phyloP scores from a whole-genome alignment of 805 yeast species.

The Monosporozyma siamensis region DNA sequence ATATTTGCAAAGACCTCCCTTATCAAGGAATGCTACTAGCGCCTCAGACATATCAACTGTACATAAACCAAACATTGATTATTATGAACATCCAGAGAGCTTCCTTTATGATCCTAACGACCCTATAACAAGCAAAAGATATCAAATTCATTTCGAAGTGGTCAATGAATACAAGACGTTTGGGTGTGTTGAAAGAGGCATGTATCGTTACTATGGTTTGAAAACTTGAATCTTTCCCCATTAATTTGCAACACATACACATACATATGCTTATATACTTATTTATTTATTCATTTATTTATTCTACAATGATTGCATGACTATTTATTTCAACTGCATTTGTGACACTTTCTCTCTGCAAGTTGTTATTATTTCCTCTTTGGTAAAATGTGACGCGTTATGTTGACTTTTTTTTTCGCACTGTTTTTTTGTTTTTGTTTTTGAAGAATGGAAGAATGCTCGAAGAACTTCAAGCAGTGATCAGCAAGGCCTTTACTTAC shows the following conservation, averaged over 20 bases:
- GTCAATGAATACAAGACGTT: conserved; percentile 32
- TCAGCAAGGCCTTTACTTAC: too few relatives aligned
- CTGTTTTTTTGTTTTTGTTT: not conserved
- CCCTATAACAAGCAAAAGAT: conserved; percentile 19
- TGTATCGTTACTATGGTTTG: conserved; percentile 36
- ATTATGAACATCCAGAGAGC: conserved; percentile 17
- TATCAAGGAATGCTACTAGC: not conserved
- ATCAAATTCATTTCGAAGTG: conserved; percentile 23
- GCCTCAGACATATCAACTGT: not conserved
- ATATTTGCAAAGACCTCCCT: not conserved
- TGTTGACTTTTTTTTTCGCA: not conserved
- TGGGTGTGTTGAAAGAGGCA: conserved; percentile 38
- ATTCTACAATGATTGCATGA: not conserved
- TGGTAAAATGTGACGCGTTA: not conserved
- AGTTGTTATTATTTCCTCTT: not conserved
- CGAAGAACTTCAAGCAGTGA: not conserved
- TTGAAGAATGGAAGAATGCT: not conserved
- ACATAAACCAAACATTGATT: conserved; percentile 9
- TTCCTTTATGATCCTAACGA: conserved; percentile 22
- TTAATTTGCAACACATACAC: not conserved
- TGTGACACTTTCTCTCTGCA: not conserved
- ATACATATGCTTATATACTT: not conserved
- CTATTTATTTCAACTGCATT: not conserved
- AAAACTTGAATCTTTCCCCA: conserved; percentile 21
- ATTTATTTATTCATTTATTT: not conserved